Conservation (phyloP, 305 asterid species). For the Stenogyne calaminthoides region DNA sequence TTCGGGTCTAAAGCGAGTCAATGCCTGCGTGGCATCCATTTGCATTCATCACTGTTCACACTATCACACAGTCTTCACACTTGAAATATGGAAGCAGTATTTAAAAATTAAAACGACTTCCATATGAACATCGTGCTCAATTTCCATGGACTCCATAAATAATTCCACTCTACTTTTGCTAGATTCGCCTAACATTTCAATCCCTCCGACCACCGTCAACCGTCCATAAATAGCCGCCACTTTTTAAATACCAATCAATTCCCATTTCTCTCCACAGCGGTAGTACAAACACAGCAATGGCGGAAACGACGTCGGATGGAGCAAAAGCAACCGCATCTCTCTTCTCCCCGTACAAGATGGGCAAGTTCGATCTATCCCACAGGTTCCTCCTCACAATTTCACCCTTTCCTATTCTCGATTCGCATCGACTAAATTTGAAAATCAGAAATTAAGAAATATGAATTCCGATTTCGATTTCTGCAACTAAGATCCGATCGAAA, state of each 20-base stretch:
- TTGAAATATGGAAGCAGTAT: not conserved
- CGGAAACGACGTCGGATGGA: conserved; percentile 45
- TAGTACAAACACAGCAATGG: conserved; percentile 46
- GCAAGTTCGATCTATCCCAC: conserved; percentile 86
- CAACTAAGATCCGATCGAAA: not conserved
- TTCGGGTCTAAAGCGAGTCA: too few relatives aligned
- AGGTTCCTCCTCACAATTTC: conserved; percentile 52
- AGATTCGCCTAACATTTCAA: not conserved
- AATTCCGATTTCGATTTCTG: not conserved
- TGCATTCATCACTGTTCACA: too few relatives aligned
- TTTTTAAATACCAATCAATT: not conserved
- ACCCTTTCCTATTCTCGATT: too few relatives aligned
- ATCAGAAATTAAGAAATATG: not conserved
- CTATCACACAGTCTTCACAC: not conserved
- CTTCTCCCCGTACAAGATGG: conserved; percentile 87
- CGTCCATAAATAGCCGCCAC: conserved; percentile 12
- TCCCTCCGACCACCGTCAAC: conserved; percentile 25
- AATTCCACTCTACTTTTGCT: not conserved
- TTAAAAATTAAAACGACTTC: not conserved
- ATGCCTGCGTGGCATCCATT: too few relatives aligned
- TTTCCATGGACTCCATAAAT: not conserved
- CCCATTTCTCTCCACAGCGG: too few relatives aligned
- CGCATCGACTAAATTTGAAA: too few relatives aligned
- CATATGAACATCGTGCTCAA: conserved; percentile 34
- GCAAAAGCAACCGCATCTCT: conserved; percentile 47